Evolutionary conservation across 1,284 basidiomycete genomes (phyloP).

Genomic region (Leccinum fuscescens): DNA sequence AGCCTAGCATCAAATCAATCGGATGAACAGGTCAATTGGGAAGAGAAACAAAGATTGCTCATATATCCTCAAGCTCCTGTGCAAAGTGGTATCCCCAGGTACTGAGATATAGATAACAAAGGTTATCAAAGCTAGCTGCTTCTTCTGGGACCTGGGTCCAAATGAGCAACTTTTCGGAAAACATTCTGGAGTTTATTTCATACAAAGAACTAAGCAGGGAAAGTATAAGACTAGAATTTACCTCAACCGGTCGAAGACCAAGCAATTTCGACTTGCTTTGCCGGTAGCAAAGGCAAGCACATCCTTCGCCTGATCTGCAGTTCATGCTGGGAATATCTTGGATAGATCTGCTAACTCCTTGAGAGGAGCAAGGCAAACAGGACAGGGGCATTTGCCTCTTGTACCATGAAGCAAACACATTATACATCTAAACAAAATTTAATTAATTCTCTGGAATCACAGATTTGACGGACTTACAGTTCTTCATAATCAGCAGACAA

Average conservation of each 20-base stretch:
- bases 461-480: background rate
- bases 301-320: background rate
- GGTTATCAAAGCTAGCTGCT: background rate
- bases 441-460: background rate
- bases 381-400: constrained; percentile 15
- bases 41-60: no score
- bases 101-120: background rate
- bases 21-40: no score
- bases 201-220: no score
- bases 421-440: constrained; percentile 14
- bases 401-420: constrained; percentile 18
- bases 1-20: background rate
- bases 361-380: constrained; percentile 9
- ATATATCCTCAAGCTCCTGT: background rate
- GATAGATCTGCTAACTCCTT: constrained; percentile 7
- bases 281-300: background rate
- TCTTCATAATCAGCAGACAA: no score
- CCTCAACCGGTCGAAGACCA: background rate
- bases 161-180: background rate
- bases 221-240: background rate
- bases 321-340: background rate
- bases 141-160: background rate
- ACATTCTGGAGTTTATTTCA: background rate
- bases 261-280: background rate
- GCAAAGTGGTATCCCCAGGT: background rate